These are phyloP conservation scores for Epichloe amarillans DNA, from an alignment of 2,329 filamentous ascomycete genomes.

Conservation along the genomic window DNA sequence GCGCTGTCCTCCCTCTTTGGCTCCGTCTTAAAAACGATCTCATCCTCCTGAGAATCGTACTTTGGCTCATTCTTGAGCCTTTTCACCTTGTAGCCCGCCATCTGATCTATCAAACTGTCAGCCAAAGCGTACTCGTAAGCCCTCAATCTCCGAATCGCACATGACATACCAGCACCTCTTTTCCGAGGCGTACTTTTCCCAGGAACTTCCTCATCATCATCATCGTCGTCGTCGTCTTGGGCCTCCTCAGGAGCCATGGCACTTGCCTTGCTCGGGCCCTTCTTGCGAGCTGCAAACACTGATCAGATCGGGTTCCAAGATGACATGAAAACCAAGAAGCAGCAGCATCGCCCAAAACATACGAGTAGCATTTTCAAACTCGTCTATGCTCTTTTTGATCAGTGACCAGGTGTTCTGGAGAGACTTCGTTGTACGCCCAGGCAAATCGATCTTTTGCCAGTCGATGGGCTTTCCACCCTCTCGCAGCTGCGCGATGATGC, in stretches of 20 bases:
- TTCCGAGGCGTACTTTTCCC: neutral
- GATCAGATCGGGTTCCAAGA: neutral
- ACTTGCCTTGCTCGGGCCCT: neutral
- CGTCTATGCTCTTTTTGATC: constrained; percentile 22
- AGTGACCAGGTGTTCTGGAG: constrained; percentile 24
- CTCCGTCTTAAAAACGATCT: neutral
- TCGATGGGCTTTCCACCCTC: constrained; percentile 20
- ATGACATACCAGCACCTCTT: neutral
- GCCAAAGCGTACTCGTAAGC: no score
- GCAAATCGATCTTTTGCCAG: constrained; percentile 22
- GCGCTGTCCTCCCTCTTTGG: neutral
- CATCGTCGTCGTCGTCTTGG: neutral
- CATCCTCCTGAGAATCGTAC: neutral
- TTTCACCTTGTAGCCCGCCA: neutral
- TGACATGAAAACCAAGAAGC: neutral
- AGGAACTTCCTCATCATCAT: neutral
- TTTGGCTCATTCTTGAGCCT: neutral
- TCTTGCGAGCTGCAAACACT: neutral
- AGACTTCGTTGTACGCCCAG: constrained; percentile 24
- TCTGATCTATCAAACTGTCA: neutral
- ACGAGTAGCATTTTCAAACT: constrained; percentile 18
- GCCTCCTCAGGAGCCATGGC: neutral
- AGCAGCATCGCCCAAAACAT: neutral
- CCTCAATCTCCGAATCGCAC: neutral
- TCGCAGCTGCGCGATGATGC: constrained; percentile 21